Evolutionary conservation across 2,329 filamentous ascomycete species (phyloP).

Genomic region (Tolypocladium sp.): DNA sequence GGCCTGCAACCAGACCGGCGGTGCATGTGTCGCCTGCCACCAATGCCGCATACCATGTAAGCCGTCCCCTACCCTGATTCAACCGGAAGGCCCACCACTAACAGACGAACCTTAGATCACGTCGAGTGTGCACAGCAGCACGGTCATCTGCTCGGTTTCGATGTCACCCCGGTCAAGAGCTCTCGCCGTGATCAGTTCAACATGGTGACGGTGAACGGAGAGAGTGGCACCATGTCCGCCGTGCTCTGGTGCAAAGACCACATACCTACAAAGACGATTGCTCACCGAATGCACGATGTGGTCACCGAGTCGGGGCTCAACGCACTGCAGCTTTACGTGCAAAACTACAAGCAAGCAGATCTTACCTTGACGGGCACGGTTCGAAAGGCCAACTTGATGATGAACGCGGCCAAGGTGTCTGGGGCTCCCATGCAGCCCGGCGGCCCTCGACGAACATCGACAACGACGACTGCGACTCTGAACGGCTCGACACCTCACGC

Average conservation of each 20-base stretch:
- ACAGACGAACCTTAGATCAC: slow-evolving; percentile 36
- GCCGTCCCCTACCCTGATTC: slow-evolving; percentile 15
- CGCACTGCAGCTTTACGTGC: slow-evolving; percentile 77
- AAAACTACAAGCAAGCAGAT: slow-evolving; percentile 92
- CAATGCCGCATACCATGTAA: slow-evolving; percentile 52
- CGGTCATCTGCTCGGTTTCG: slow-evolving; percentile 79
- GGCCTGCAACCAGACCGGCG: slow-evolving; percentile 63
- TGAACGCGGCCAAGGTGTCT: slow-evolving; percentile 49
- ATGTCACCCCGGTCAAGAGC: slow-evolving; percentile 81
- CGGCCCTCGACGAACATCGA: slow-evolving; percentile 46
- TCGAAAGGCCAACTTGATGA: slow-evolving; percentile 77
- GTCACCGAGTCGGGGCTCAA: slow-evolving; percentile 64
- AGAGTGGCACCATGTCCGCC: slow-evolving; percentile 76
- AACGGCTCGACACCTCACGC: slow-evolving; percentile 10
- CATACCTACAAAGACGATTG: slow-evolving; percentile 55
- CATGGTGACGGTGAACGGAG: slow-evolving; percentile 71
- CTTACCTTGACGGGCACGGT: slow-evolving; percentile 83
- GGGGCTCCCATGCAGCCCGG: slow-evolving; percentile 20
- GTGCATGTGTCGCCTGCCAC: slow-evolving; percentile 80
- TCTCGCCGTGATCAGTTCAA: slow-evolving; percentile 74
- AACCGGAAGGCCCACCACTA: background rate
- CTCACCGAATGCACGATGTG: slow-evolving; percentile 72
- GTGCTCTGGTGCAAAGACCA: slow-evolving; percentile 91
- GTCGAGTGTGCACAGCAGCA: slow-evolving; percentile 83
- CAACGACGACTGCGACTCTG: slow-evolving; percentile 27